Evolutionary conservation across 768 basidiomycete species (phyloP), one percentile per base, ranked within the genome.

Genomic region (Boletus rubescentipes): DNA sequence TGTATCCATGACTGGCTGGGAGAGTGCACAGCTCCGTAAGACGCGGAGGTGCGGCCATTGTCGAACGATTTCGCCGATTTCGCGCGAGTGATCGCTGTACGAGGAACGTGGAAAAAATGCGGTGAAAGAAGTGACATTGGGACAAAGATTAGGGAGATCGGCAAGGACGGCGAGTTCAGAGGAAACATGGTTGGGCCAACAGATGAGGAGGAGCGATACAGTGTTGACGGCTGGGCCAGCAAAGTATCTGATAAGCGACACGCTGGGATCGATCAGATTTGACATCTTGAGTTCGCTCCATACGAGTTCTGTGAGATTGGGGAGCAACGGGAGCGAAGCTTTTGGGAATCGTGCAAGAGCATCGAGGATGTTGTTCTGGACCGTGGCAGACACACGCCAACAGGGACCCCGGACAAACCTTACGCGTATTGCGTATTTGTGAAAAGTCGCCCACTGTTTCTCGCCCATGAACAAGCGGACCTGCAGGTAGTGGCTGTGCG

Each of bases 281-380:
- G 57, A 59, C 64, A 62, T 64, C 34, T 60, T 58, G 20, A 64
- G 56, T 53, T 60, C 57, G 39, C 61, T 58, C 67, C 68, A 70
- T 31, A 59, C 41, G 21, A 69, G 55, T 23, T 60, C 54, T 0
- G 38, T 63, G 20, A 68, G 62, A 15, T 64, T 68, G 5, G 68
- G 67, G 21, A 70, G 64, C 8, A 70, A 32, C 0, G 67, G 64
- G 7, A 60, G 39, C 0, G 64, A 49, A 0, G 61, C 54, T 18
- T 54, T 54, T 0, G 58, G 46, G 11, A 57, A 54, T 16, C 38
- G 39, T 5, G 54, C 55, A n/a, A 68, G 55, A 15, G 58, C 53
- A 5, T 47, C 39, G 39, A 66, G 55, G 11, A 62, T 51, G 34
- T 60, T 61, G 34, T 58, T 51, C 36, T 63, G 62, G 1, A 64